These are phyloP conservation scores for Sporothrix pallida DNA, from an alignment of 2,329 filamentous ascomycete genomes.

Conservation along the genomic window DNA sequence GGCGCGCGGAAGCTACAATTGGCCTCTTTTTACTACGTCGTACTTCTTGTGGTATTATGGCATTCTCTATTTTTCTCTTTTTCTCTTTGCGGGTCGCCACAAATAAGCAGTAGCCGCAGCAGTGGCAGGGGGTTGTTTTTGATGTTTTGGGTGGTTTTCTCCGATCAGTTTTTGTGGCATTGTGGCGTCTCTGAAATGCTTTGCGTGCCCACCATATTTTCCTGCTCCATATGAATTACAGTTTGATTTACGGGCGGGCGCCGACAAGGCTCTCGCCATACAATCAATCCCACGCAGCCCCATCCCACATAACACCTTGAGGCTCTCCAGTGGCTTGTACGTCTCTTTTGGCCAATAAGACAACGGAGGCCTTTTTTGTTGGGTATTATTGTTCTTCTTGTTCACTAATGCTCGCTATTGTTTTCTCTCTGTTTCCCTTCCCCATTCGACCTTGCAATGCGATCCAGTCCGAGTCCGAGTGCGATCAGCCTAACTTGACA, in stretches of 20 bases:
- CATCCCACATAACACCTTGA: background rate
- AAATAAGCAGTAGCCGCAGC: conserved; percentile 5
- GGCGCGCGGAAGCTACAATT: background rate
- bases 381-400: background rate
- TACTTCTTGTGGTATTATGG: background rate
- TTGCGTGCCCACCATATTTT: background rate
- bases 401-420: background rate
- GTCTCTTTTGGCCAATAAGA: background rate
- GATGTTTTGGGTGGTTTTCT: background rate
- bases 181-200: background rate
- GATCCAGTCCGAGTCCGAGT: background rate
- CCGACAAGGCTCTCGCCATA: background rate
- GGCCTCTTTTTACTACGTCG: background rate
- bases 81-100: background rate
- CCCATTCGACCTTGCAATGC: background rate
- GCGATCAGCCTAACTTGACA: conserved; percentile 20
- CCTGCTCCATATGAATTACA: background rate
- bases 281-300: too few species aligned
- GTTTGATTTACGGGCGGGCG: conserved; percentile 1
- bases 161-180: too few species aligned
- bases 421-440: background rate
- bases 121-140: conserved; percentile 6
- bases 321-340: conserved; percentile 8
- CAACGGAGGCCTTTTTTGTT: conserved; percentile 9
- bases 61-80: background rate